Evolutionary conservation across 352 stramenopile species (phyloP), one percentile per base, ranked within the genome.

Genomic region (Globisporangium megalacanthum): DNA sequence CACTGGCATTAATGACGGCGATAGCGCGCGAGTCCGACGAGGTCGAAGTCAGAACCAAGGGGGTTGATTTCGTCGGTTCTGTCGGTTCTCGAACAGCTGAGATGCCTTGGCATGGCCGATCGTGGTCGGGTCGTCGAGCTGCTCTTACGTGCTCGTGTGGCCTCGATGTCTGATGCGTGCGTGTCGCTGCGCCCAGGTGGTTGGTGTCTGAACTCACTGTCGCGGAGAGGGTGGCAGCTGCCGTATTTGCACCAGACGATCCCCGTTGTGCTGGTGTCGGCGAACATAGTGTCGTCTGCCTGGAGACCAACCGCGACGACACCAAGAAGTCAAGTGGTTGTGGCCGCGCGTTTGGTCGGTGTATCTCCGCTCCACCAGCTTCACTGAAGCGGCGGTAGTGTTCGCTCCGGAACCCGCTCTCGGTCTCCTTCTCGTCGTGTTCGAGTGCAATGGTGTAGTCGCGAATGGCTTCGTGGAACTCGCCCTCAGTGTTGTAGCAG

Each of bases 371-470:
- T 35, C 37, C 49, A 44, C 29, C 44, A 1, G 49, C 29, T 17
- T 67, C 64, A 11, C 66, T 55, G 22, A 51, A 57, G 52, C 69
- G 61, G 13, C 70, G 55, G 54, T 66, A 36, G 7, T 53, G 53
- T 8, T 77, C 62, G 13, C 37, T 48, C 13, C 65, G 59, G 29
- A 70, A 72, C 1, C 65, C 59, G 19, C 56, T 54, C 6, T 70
- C 59, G 19, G 58, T 79, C 35, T 84, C 77, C 42, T 69, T 73
- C 25, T 86, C 79, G 55, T 92, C 79, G 57, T 85, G 71, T 36
- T 88, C 61, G 14, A 90, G 60, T 10, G 82, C 82, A 35, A 90
- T 76, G 22, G 72, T 83, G 58, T 90, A 90, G 39, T 89, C 82
- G 52, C 88, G 70, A 61, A 89, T 92, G 2, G 82, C 79, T 65